A percentile compares a stretch with the other conserved stretches of the same genome.
These are phyloP conservation scores for Pythium volutum DNA, from an alignment of 352 stramenopile species.

Conservation along the genomic window DNA sequence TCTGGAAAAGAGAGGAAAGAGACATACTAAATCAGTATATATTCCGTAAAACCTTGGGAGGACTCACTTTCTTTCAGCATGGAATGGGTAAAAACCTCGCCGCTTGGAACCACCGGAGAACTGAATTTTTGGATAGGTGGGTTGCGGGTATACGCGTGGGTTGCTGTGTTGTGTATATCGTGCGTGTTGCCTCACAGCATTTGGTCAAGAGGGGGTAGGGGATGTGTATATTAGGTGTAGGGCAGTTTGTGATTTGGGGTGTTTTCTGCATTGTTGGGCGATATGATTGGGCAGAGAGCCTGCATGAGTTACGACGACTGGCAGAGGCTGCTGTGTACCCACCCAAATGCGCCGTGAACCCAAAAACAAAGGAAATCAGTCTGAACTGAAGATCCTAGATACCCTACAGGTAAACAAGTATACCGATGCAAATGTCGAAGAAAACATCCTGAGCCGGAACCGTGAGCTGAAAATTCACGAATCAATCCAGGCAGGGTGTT, in stretches of 20 bases:
- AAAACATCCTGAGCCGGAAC: not conserved
- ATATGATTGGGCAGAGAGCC: not conserved
- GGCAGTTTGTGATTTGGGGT: not conserved
- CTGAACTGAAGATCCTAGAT: not conserved
- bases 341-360: slow-evolving; percentile 1
- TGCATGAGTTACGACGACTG: not conserved
- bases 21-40: slow-evolving; percentile 20
- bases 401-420: not conserved
- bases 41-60: slow-evolving; percentile 12
- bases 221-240: slow-evolving; percentile 3
- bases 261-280: not conserved
- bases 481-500: not conserved
- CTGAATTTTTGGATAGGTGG: slow-evolving; percentile 14
- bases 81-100: slow-evolving; percentile 16
- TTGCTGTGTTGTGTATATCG: not conserved
- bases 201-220: not conserved
- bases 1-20: slow-evolving; percentile 1
- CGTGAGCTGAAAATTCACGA: slow-evolving; percentile 7
- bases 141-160: slow-evolving; percentile 8
- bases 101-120: slow-evolving; percentile 7
- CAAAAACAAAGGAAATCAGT: not conserved
- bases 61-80: no score
- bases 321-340: slow-evolving; percentile 13
- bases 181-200: not conserved
- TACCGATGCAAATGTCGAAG: no score